Percentiles rank a stretch among this genome's conserved stretches.
Evolutionary conservation across 2,329 filamentous ascomycete genomes (phyloP).

Genomic region (Parastagonospora avenae): DNA sequence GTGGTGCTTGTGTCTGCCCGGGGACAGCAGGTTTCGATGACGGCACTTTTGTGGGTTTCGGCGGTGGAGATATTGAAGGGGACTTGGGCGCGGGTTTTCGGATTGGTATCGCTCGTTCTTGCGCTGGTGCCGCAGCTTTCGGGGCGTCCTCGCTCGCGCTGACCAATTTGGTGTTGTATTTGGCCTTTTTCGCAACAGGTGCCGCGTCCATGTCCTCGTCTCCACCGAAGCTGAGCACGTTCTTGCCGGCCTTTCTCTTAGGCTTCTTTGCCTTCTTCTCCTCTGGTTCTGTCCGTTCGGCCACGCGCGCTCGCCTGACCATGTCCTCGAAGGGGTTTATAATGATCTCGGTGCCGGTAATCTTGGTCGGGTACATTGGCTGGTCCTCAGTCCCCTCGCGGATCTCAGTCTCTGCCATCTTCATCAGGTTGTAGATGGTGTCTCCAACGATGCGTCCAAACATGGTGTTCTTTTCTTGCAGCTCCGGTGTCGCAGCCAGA

Average conservation of each 20-base stretch:
- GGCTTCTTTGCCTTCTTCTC: constrained; percentile 55
- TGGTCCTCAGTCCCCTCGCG: constrained; percentile 76
- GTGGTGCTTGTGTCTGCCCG: constrained; percentile 26
- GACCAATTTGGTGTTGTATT: constrained; percentile 78
- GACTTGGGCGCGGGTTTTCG: constrained; percentile 35
- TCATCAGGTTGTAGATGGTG: constrained; percentile 93
- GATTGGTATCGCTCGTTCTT: constrained; percentile 37
- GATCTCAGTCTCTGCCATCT: constrained; percentile 88
- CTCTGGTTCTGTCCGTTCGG: constrained; percentile 54
- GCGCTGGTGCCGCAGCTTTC: constrained; percentile 39
- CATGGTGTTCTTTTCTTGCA: constrained; percentile 88
- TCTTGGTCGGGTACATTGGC: constrained; percentile 82
- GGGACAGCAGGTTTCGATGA: constrained; percentile 18
- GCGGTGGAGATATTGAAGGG: constrained; percentile 29
- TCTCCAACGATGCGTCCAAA: constrained; percentile 92
- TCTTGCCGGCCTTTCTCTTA: constrained; percentile 77
- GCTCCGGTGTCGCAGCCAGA: constrained; percentile 77
- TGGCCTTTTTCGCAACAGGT: constrained; percentile 73
- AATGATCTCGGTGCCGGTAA: constrained; percentile 74
- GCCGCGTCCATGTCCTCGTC: constrained; percentile 62
- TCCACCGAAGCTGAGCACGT: constrained; percentile 77
- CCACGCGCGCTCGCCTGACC: constrained; percentile 68
- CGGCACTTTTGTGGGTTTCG: constrained; percentile 19
- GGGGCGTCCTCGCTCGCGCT: constrained; percentile 48
- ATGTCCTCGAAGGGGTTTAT: constrained; percentile 85